A percentile compares a stretch with the other conserved stretches of the same genome.
Evolutionary conservation across 2,329 filamentous ascomycete species (phyloP).

Genomic region (Alternaria alternata): DNA sequence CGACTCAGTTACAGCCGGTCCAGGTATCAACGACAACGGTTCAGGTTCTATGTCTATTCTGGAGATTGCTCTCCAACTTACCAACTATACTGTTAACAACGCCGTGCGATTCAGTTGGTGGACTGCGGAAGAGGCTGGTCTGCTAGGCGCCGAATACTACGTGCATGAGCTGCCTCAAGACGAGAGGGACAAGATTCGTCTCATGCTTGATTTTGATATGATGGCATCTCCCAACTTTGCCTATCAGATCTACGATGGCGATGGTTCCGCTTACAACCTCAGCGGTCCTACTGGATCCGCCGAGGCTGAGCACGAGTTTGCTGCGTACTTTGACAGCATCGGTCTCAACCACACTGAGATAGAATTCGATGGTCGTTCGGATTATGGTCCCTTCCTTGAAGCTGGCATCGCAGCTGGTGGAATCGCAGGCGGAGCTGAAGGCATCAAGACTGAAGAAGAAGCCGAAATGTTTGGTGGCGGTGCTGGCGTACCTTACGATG

Average conservation of each 20-base stretch:
- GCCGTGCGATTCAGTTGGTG: slow-evolving; percentile 71
- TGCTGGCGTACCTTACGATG: slow-evolving; percentile 41
- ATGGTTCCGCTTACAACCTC: slow-evolving; percentile 52
- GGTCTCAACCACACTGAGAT: slow-evolving; percentile 66
- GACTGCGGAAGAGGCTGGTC: slow-evolving; percentile 69
- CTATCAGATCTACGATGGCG: slow-evolving; percentile 65
- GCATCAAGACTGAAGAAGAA: slow-evolving; percentile 74
- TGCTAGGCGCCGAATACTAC: slow-evolving; percentile 68
- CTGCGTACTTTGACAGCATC: slow-evolving; percentile 43
- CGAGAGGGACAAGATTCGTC: slow-evolving; percentile 67
- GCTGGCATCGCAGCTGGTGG: slow-evolving; percentile 77
- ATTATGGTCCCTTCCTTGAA: slow-evolving; percentile 80
- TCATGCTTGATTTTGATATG: slow-evolving; percentile 78
- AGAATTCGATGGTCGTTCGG: slow-evolving; percentile 79
- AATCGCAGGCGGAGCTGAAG: slow-evolving; percentile 80
- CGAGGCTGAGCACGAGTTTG: slow-evolving; percentile 70
- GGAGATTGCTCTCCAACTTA: slow-evolving; percentile 67
- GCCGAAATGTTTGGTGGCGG: slow-evolving; percentile 73
- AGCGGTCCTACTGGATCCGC: slow-evolving; percentile 70
- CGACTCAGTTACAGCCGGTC: slow-evolving; percentile 68
- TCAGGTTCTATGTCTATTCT: slow-evolving; percentile 70
- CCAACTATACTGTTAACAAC: slow-evolving; percentile 77
- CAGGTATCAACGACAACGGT: slow-evolving; percentile 82
- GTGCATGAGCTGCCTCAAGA: slow-evolving; percentile 57
- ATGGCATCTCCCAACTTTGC: slow-evolving; percentile 70